A percentile compares a stretch with the other conserved stretches of the same genome.
Conservation (phyloP, 2,329 filamentous ascomycete species). For the Graphium sp. region DNA sequence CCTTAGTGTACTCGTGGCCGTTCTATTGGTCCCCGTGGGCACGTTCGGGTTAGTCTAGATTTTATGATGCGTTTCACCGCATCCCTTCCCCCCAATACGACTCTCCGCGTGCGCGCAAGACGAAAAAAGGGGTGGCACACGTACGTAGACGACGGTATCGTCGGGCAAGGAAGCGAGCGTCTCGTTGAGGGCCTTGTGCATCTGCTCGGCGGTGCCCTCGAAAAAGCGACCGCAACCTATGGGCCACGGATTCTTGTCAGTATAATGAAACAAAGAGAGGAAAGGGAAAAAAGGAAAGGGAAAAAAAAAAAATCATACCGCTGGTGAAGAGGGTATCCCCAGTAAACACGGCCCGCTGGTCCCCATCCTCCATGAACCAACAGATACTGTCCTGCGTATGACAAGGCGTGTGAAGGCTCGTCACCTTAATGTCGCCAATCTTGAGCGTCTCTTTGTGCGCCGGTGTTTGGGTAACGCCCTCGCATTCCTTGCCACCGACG, state of each 20-base stretch:
- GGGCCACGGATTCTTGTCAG: no score
- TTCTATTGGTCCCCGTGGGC: no score
- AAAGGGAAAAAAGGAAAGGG: neutral
- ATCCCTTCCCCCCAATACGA: no score
- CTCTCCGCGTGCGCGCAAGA: neutral
- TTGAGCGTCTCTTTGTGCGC: constrained; percentile 61
- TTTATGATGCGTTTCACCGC: no score
- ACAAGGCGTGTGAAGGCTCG: constrained; percentile 85
- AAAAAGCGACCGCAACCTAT: constrained; percentile 93
- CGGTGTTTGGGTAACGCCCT: constrained; percentile 63
- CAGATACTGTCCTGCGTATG: constrained; percentile 98
- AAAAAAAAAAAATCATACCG: constrained; percentile 29
- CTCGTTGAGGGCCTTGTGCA: constrained; percentile 85
- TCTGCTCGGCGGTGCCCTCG: constrained; percentile 75
- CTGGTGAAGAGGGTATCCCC: constrained; percentile 94
- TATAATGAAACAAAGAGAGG: no score
- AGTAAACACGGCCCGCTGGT: constrained; percentile 69
- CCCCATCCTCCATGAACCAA: constrained; percentile 73
- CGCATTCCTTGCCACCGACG: constrained; percentile 77
- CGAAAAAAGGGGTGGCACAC: constrained; percentile 13
- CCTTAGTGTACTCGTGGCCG: constrained; percentile 96
- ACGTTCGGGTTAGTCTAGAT: no score
- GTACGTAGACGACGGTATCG: constrained; percentile 79
- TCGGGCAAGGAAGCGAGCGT: constrained; percentile 66
- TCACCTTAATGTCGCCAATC: constrained; percentile 70